Evolutionary conservation across 495 filamentous ascomycete species (phyloP), one percentile per base, ranked within the genome.

Genomic region (Annulohypoxylon maeteangense): DNA sequence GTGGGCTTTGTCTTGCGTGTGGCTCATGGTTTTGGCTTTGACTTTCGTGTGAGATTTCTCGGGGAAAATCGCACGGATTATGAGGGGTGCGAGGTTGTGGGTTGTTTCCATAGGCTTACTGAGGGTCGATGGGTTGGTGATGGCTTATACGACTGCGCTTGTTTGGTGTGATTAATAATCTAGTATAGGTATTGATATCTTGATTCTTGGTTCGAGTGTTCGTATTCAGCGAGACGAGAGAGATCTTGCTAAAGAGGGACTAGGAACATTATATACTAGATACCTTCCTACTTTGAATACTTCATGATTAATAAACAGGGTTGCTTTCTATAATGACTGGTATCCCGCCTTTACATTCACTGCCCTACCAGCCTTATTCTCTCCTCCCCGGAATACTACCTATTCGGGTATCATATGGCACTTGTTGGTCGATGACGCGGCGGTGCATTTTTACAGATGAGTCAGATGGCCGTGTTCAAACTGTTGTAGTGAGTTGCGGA

Each of bases 1-100:
- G 62, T 71, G 62, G 6, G 62, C 56, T 66, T 66, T 67, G 63
- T 72, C 66, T 65, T 71, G 68, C 3, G 68, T 71, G 62, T 71
- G 32, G 68, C 56, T 71, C 68, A 71, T 71, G 55, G 44, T 65
- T 54, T 58, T 20, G 22, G 12, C n/a, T 4, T 40, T 7, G 5
- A 32, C 4, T 18, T 31, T 44, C 3, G 27, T 3, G 2, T 29
- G 2, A 6, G 27, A 29, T 44, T 20, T 44, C 40, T 18, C n/a
- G n/a, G n/a, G 7, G n/a, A 44, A 44, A 16, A 44, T 44, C 7
- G 40, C 40, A 12, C 40, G n/a, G 40, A 44, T 18, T 4, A 44
- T 40, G 16, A 44, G 1, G 2, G 40, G 23, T 48, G 20, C 22
- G 61, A 34, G 27, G 20, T 38, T 50, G 31, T 45, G 22, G 18